Evolutionary conservation across 2,329 filamentous ascomycete species (phyloP), one percentile per base, ranked within the genome.

Genomic region (Cyclaneusma minus): DNA sequence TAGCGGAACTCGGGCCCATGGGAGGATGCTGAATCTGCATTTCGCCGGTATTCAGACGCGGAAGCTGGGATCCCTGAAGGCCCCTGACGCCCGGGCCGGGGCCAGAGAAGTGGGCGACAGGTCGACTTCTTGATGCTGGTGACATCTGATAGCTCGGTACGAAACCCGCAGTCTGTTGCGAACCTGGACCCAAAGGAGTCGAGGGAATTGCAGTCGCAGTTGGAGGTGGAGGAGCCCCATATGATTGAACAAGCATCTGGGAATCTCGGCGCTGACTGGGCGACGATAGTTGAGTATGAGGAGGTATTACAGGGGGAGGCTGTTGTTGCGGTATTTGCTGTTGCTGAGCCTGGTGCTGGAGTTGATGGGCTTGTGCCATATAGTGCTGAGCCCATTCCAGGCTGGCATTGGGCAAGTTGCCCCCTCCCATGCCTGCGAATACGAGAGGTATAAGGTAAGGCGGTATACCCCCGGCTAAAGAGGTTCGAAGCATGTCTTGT

Each of bases 381-480:
- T 67, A 70, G 41, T 79, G 72, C 43, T 81, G 75, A 8, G 68
- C 65, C 64, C 65, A 74, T 44, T 82, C 76, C 28, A 79, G 39
- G 3, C 68, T 65, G 16, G 64, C 59, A 35, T 67, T 68, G 12
- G 72, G 59, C 15, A 76, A 49, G 29, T 60, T 56, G 18, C 69
- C 70, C 20, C 72, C 73, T 23, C 65, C 65, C 60, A 82, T 74
- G 22, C 74, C 73, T 8, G 73, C 68, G 49, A 85, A 83, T 13
- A 85, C 70, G 32, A 82, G 55, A 5, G 79, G 79, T 14, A 84
- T 64, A 62, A 84, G 68, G 18, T 73, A 63, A 8, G 78, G 76
- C 7, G 79, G 78, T 26, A 85, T 69, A 7, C 78, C 77, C 19
- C 72, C 69, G 28, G 63, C 60, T 28, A 84, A 48, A 3, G 76